phyloP scores from a whole-genome alignment of 495 filamentous ascomycete species.

The Astrothelium macrocarpum region DNA sequence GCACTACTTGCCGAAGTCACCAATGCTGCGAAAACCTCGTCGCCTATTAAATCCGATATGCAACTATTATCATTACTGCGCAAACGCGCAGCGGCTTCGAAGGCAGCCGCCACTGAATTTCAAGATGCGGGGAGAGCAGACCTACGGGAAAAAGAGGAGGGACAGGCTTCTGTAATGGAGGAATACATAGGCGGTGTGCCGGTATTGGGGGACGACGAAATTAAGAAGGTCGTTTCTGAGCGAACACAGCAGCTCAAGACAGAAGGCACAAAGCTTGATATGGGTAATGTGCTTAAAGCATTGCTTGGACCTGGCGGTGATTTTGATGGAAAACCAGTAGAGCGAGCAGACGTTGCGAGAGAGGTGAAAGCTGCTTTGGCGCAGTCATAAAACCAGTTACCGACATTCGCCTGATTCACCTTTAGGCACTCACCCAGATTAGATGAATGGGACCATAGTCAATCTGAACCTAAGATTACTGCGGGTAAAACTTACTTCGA shows the following conservation, averaged over 20 bases:
- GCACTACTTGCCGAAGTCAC: conserved; percentile 53
- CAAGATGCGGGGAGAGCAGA: conserved; percentile 42
- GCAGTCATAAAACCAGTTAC: not conserved
- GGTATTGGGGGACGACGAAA: conserved; percentile 38
- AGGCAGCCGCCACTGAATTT: conserved; percentile 46
- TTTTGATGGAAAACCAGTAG: conserved; percentile 46
- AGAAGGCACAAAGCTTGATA: conserved; percentile 35
- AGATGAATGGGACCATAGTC: too few relatives aligned
- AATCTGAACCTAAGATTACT: too few relatives aligned
- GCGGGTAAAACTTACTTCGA: not conserved
- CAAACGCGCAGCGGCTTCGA: conserved; percentile 42
- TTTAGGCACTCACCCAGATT: not conserved
- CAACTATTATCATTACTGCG: conserved; percentile 50
- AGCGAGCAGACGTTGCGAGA: conserved; percentile 39
- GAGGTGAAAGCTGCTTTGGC: conserved; percentile 33
- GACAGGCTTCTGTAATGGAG: conserved; percentile 45
- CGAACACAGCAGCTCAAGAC: conserved; percentile 38
- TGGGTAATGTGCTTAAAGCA: conserved; percentile 41
- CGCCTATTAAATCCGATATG: conserved; percentile 48
- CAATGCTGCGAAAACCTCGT: conserved; percentile 50
- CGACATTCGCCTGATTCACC: not conserved
- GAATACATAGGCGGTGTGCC: conserved; percentile 48
- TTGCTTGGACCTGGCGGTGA: conserved; percentile 40
- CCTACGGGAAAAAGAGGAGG: conserved; percentile 49
- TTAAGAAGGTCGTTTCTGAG: conserved; percentile 36